Percentiles rank a stretch among this genome's conserved stretches.
phyloP scores from a whole-genome alignment of 2,329 filamentous ascomycete species.

The Aspergillus tamarii region DNA sequence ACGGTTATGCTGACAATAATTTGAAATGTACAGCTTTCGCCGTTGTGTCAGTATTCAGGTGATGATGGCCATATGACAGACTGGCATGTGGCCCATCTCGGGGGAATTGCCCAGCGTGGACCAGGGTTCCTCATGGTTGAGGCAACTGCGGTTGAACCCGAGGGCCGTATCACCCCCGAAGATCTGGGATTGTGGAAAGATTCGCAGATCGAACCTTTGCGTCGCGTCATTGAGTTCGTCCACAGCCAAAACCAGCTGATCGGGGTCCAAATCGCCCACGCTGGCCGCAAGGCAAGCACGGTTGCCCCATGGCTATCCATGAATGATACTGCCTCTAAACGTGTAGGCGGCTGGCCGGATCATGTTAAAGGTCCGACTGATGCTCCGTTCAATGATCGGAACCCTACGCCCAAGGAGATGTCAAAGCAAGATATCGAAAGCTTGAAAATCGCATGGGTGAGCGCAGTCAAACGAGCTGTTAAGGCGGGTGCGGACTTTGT shows the following conservation, averaged over 20 bases:
- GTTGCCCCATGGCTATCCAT: slow-evolving; percentile 55
- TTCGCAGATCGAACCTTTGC: slow-evolving; percentile 72
- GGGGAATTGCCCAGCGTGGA: slow-evolving; percentile 75
- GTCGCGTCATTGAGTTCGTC: slow-evolving; percentile 72
- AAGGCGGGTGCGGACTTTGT: slow-evolving; percentile 75
- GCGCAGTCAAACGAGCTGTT: slow-evolving; percentile 62
- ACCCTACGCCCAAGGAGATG: slow-evolving; percentile 68
- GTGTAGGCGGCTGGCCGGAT: slow-evolving; percentile 58
- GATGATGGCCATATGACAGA: slow-evolving; percentile 73
- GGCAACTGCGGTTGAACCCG: slow-evolving; percentile 72
- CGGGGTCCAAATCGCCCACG: slow-evolving; percentile 80
- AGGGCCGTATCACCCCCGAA: slow-evolving; percentile 77
- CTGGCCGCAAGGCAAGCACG: slow-evolving; percentile 66
- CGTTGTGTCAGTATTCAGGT: slow-evolving; percentile 70
- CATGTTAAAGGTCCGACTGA: slow-evolving; percentile 61
- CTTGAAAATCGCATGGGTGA: slow-evolving; percentile 64
- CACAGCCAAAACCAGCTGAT: slow-evolving; percentile 77
- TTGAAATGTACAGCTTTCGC: slow-evolving; percentile 36
- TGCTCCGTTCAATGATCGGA: slow-evolving; percentile 63
- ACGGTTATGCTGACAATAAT: not conserved
- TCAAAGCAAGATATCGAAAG: slow-evolving; percentile 67
- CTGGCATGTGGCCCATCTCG: slow-evolving; percentile 82
- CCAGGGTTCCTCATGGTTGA: slow-evolving; percentile 77
- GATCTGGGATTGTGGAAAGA: slow-evolving; percentile 74
- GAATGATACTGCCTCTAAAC: slow-evolving; percentile 47